These are phyloP conservation scores for Papiliotrema flavescens DNA, from an alignment of 1,284 basidiomycete species.

Conservation along the genomic window DNA sequence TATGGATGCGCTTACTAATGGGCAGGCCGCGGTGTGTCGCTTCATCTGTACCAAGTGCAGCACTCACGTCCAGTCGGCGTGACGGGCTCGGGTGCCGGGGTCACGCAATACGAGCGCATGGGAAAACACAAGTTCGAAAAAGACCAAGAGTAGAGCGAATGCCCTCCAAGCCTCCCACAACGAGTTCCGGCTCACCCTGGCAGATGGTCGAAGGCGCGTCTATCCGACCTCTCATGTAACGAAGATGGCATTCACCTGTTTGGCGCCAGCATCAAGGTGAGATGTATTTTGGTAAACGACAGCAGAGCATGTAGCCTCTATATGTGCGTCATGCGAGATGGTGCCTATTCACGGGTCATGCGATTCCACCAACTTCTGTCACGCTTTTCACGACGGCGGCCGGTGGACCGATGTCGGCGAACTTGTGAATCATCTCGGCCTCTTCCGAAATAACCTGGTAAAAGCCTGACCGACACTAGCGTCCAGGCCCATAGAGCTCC, in stretches of 20 bases:
- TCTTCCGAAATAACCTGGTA: neutral
- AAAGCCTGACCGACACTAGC: neutral
- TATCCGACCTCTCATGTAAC: too few relatives aligned
- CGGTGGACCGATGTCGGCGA: neutral
- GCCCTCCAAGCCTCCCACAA: too few relatives aligned
- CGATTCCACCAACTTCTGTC: neutral
- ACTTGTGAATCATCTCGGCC: neutral
- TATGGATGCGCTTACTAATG: too few relatives aligned
- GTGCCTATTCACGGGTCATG: neutral
- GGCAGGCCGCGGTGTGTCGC: slow-evolving; percentile 11
- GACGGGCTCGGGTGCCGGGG: slow-evolving; percentile 86
- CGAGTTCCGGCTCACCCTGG: too few relatives aligned
- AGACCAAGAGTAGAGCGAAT: slow-evolving; percentile 49
- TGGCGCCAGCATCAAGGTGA: too few relatives aligned
- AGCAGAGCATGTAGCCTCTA: too few relatives aligned
- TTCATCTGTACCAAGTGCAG: neutral
- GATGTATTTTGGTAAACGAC: too few relatives aligned
- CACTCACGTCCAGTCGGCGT: slow-evolving; percentile 68
- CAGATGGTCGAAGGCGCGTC: too few relatives aligned
- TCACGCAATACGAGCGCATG: slow-evolving; percentile 70
- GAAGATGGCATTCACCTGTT: too few relatives aligned
- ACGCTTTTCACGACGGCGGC: neutral
- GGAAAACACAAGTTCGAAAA: slow-evolving; percentile 75
- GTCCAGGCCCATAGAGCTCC: neutral
- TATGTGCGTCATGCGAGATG: too few relatives aligned